Base-by-base conservation (phyloP, 305 asterid genomes). In the Solanum aculeatissimum region DNA sequence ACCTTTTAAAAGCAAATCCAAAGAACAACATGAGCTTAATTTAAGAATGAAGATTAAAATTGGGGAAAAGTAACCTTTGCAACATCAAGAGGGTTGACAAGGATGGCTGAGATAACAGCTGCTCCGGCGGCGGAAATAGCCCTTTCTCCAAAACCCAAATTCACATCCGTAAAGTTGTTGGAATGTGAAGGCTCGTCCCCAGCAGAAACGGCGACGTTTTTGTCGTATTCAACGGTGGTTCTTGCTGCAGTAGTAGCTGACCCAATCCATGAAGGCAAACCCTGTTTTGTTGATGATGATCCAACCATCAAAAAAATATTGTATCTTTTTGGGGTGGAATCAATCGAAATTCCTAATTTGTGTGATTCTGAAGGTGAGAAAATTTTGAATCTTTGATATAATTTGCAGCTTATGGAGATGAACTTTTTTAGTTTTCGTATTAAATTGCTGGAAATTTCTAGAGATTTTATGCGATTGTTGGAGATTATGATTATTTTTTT, bases 51-150 rank as follows among this genome's bases (percentile, higher is more conserved):
- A 29, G 1, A 78, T 6, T 9, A 2, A 1, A 6, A 3, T n/a
- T 9, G 62, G 57, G n/a, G 1, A 0, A 53, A 6, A 38, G 55
- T 57, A 62, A 94, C 99, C 98, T 96, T 96, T 69, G 94, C 99
- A 72, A 96, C 97, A 87, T 96, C 99, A 54, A 96, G 99, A 83
- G 98, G 99, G 89, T 96, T 94, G 81, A 93, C 95, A 78, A 96
- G 79, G 85, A 95, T 83, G 45, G 97, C 95, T 63, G 98, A 93
- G 82, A 93, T 86, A 83, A 94, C 87, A 79, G 98, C 98, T 83
- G 98, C 95, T 29, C 94, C 98, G 75, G 93, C 98, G 69, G 98
- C 98, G 29, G 98, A 89, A 43, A 91, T 82, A 4, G 98, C 95
- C 89, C 98, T 91, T 81, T 96, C 97, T 63, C 84, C 81, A 66